Evolutionary conservation across 78 protist species (phyloP).

Genomic region (Goniomonas avonlea): DNA sequence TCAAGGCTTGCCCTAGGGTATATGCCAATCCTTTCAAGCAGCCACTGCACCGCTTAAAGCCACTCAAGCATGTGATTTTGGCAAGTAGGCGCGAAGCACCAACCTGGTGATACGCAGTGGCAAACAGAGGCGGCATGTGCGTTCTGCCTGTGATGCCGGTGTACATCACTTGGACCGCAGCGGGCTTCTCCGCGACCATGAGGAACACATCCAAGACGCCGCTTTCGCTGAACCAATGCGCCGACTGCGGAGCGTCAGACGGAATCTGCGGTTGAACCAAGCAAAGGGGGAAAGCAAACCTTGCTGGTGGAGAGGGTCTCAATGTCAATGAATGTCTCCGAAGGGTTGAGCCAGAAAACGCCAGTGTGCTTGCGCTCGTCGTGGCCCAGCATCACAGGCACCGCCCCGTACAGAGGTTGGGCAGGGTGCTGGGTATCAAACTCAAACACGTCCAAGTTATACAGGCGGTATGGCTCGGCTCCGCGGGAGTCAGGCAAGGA

Average conservation of each 20-base stretch:
- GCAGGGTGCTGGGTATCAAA: slow-evolving; percentile 31
- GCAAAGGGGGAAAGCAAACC: too few species aligned
- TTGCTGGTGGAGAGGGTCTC: too few species aligned
- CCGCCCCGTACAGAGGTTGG: slow-evolving; percentile 74
- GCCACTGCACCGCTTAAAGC: too few species aligned
- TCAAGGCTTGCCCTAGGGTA: too few species aligned
- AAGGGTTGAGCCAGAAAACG: slow-evolving; percentile 79
- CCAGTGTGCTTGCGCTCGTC: background rate
- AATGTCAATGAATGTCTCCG: slow-evolving; percentile 82
- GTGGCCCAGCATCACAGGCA: slow-evolving; percentile 82
- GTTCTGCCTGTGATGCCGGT: slow-evolving; percentile 77
- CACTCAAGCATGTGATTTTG: too few species aligned
- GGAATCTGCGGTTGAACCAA: too few species aligned
- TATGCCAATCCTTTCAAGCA: too few species aligned
- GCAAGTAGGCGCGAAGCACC: too few species aligned
- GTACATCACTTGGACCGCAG: slow-evolving; percentile 57
- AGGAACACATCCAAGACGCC: slow-evolving; percentile 81
- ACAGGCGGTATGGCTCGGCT: slow-evolving; percentile 82
- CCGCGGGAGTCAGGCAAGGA: slow-evolving; percentile 50
- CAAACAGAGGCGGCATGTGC: slow-evolving; percentile 11
- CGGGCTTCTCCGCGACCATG: slow-evolving; percentile 62
- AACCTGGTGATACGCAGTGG: too few species aligned
- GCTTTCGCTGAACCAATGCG: slow-evolving; percentile 78
- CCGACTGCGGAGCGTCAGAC: too few species aligned
- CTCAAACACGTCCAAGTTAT: slow-evolving; percentile 89